Conservation (phyloP, 129 eudicot genomes). For the Helianthus tuberosus region DNA sequence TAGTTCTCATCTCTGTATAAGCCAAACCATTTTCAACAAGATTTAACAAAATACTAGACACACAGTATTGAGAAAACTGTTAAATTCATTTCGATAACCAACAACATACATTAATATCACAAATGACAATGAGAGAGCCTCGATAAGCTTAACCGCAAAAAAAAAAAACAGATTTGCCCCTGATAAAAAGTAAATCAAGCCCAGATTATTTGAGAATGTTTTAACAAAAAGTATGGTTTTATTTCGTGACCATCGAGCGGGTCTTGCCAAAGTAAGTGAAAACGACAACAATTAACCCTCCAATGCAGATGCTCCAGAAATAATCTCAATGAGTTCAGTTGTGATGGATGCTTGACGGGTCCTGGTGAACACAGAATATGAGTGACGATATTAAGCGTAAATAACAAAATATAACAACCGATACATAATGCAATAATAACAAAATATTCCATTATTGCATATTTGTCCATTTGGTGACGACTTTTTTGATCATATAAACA, state of each 20-base stretch:
- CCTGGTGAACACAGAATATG: slow-evolving; percentile 39
- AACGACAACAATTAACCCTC: slow-evolving; percentile 51
- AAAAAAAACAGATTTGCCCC: slow-evolving; percentile 24
- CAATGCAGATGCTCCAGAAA: slow-evolving; percentile 97
- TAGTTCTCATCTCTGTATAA: not conserved
- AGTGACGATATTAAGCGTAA: not conserved
- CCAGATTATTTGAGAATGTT: slow-evolving; percentile 28
- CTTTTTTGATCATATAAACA: no score
- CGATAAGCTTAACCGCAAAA: slow-evolving; percentile 19
- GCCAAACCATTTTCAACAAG: not conserved
- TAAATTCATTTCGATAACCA: slow-evolving; percentile 18
- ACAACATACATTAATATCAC: slow-evolving; percentile 32
- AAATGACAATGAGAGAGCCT: slow-evolving; percentile 31
- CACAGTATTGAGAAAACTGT: not conserved
- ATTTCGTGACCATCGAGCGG: slow-evolving; percentile 54
- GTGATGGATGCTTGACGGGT: slow-evolving; percentile 99
- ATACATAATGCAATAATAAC: not conserved
- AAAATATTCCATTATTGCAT: not conserved
- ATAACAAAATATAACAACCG: not conserved
- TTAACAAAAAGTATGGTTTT: slow-evolving; percentile 29
- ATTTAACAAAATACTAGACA: not conserved
- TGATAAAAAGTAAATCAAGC: slow-evolving; percentile 19
- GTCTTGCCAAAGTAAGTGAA: slow-evolving; percentile 14
- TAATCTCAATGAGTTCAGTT: slow-evolving; percentile 87
- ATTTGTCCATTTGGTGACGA: no score